Evolutionary conservation across 192 early-diverging fungal genomes (phyloP).

Genomic region (Anaeromyces robustus): DNA sequence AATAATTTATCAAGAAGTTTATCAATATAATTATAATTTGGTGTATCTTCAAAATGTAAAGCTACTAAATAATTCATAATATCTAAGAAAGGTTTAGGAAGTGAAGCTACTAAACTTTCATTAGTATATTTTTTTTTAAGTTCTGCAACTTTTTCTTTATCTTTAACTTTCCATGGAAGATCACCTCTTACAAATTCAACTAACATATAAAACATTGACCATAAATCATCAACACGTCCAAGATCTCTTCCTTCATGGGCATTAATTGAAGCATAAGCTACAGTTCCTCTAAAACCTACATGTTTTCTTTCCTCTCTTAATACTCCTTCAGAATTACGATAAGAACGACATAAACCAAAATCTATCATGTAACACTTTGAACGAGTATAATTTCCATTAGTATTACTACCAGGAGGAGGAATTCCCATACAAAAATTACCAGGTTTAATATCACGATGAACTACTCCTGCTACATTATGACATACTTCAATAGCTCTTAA

Average conservation of each 20-base stretch:
- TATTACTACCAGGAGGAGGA: background rate
- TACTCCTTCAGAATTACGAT: slow-evolving; percentile 6
- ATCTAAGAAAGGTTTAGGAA: slow-evolving; percentile 10
- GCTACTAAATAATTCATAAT: slow-evolving; percentile 4
- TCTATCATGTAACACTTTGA: slow-evolving; percentile 24
- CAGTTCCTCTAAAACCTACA: slow-evolving; percentile 38
- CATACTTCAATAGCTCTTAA: slow-evolving; percentile 20
- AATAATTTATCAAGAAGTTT: slow-evolving; percentile 8
- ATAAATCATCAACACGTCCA: slow-evolving; percentile 35
- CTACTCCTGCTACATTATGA: slow-evolving; percentile 22
- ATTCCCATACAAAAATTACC: slow-evolving; percentile 5
- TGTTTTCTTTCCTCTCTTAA: slow-evolving; percentile 22
- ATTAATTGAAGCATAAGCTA: slow-evolving; percentile 30
- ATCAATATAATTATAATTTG: slow-evolving; percentile 16
- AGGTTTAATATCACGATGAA: slow-evolving; percentile 43
- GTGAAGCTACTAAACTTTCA: slow-evolving; percentile 7
- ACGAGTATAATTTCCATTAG: background rate
- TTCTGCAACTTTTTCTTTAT: slow-evolving; percentile 17
- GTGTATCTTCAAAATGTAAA: slow-evolving; percentile 13
- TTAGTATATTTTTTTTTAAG: slow-evolving; percentile 1
- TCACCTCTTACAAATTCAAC: slow-evolving; percentile 28
- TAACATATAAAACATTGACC: slow-evolving; percentile 36
- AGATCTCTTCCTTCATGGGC: slow-evolving; percentile 22
- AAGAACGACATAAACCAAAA: slow-evolving; percentile 29
- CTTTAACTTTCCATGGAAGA: slow-evolving; percentile 37